Evolutionary conservation across 2,329 filamentous ascomycete genomes (phyloP), one percentile per base, ranked within the genome.

Genomic region (Mycogone perniciosa): DNA sequence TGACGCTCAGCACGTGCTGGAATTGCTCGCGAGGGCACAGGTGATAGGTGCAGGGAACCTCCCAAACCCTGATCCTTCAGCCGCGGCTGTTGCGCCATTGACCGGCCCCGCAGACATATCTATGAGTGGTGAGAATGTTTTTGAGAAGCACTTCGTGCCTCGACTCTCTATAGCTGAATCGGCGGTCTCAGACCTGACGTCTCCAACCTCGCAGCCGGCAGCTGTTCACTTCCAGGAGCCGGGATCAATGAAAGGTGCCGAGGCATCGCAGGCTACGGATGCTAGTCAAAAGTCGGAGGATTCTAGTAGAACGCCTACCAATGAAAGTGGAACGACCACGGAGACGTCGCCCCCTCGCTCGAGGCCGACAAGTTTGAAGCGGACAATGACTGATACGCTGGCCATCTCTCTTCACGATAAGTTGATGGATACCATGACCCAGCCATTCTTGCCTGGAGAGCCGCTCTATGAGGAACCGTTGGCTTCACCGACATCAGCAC

Each of bases 1-100:
- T 46, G 92, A 96, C 60, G 80, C 90, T 44, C 89, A 96, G 68
- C 86, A 85, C 62, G 90, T 96, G 86, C 81, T 96, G 69, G 91
- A 97, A 62, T 74, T 96, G 51, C 74, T 96, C 54, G 85, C 88
- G 41, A 84, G 85, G 61, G 88, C 91, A 43, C 88, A 92, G 58
- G 71, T 96, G 27, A 82, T 92, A 50, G 85, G 83, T 13, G 78
- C 83, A 35, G 83, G 84, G 48, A 84, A 82, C 54, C 67, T 84
- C 31, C 77, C 76, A 30, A 71, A 74, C 54, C 64, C 69, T 9
- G 75, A 77, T 46, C 62, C 70, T 42, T 63, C 64, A 57, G 67
- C 66, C 59, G 60, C 64, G 6, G 67, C 65, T 59, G 60, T 66
- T 3, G 66, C 85, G 4, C 88, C 92, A 34, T 67, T 95, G 46